Conservation (phyloP, 208 protist species). For the Trypanosoma cruzi region DNA sequence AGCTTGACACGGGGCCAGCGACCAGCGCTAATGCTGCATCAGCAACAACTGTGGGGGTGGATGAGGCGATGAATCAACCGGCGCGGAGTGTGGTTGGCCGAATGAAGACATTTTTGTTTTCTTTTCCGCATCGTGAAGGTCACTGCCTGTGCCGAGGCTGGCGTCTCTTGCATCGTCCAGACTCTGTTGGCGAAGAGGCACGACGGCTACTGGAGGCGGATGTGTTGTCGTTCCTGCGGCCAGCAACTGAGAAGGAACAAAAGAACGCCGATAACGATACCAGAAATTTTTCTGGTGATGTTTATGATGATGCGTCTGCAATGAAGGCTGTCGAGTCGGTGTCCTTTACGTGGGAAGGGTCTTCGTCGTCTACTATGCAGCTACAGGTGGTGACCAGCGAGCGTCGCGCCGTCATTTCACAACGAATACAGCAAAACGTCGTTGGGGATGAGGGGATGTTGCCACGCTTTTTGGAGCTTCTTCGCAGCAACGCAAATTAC, state of each 20-base stretch:
- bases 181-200: conserved; percentile 37
- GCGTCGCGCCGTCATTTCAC: conserved; percentile 36
- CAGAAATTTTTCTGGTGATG: background rate
- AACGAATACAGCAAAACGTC: conserved; percentile 18
- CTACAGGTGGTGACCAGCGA: conserved; percentile 78
- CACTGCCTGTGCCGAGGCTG: conserved; percentile 73
- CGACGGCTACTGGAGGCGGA: conserved; percentile 50
- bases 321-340: conserved; percentile 2
- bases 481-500: conserved; percentile 30
- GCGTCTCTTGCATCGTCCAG: conserved; percentile 52
- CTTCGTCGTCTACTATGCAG: conserved; percentile 54
- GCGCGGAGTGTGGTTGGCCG: conserved; percentile 28
- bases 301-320: conserved; percentile 20
- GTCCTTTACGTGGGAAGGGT: conserved; percentile 25
- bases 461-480: conserved; percentile 44
- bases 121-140: conserved; percentile 68
- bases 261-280: conserved; percentile 29
- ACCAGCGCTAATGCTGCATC: background rate
- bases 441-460: conserved; percentile 39
- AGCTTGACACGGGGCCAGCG: background rate
- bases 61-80: background rate
- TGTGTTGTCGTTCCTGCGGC: conserved; percentile 61
- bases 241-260: conserved; percentile 42
- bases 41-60: too few species aligned
- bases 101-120: conserved; percentile 69